Conservation (phyloP, 129 eudicot species). For the Oenanthe sinensis region DNA sequence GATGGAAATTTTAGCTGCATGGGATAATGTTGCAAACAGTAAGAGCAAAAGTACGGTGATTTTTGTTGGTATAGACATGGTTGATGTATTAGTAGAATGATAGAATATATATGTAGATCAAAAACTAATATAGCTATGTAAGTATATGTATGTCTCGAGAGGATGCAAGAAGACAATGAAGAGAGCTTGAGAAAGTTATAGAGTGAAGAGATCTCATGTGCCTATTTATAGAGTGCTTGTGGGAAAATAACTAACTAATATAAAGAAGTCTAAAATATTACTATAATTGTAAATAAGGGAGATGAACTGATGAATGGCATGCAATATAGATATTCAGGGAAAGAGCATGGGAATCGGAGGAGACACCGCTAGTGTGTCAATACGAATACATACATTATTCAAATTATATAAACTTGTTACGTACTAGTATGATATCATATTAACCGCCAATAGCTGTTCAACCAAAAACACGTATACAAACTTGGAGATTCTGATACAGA, state of each 20-base stretch:
- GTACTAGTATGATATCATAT: background rate
- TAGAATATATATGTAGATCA: background rate
- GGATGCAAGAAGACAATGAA: background rate
- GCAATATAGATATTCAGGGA: background rate
- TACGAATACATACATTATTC: background rate
- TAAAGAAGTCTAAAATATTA: background rate
- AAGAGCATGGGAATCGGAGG: constrained; percentile 17
- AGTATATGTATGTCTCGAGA: background rate
- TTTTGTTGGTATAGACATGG: constrained; percentile 27
- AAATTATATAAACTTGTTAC: background rate
- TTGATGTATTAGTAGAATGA: background rate
- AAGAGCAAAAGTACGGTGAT: constrained; percentile 29
- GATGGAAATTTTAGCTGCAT: constrained; percentile 15
- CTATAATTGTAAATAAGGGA: background rate
- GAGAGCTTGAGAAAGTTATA: background rate
- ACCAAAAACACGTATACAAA: background rate
- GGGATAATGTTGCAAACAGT: constrained; percentile 23
- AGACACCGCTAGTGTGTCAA: constrained; percentile 5
- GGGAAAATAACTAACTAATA: background rate
- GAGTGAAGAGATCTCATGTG: background rate
- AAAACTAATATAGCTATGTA: background rate
- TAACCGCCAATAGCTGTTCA: background rate
- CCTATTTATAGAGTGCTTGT: background rate
- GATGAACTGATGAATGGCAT: constrained; percentile 10
- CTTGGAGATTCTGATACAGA: background rate